A percentile compares a stretch with the other conserved stretches of the same genome.
Evolutionary conservation across 176 grass and related monocot genomes (phyloP).

Genomic region (Hordeum vulgare): MorexV3_pseudomolecules_assembly NC_058523.1:332329387-332329886

Average conservation of each 20-base stretch:
- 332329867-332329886: neutral
- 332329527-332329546: constrained; percentile 73
- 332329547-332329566: constrained; percentile 49
- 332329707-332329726: neutral
- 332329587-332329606: constrained; percentile 48
- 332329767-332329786: constrained; percentile 42
- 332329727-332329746: constrained; percentile 29
- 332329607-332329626: constrained; percentile 52
- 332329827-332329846: constrained; percentile 14
- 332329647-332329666: too few relatives aligned
- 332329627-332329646: constrained; percentile 36
- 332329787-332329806: constrained; percentile 43
- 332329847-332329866: neutral
- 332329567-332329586: constrained; percentile 11
- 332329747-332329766: constrained; percentile 21
- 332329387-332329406: constrained; percentile 36
- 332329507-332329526: constrained; percentile 70
- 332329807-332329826: constrained; percentile 15
- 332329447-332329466: constrained; percentile 76
- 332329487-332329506: constrained; percentile 65
- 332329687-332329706: too few relatives aligned
- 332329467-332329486: constrained; percentile 83
- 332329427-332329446: constrained; percentile 22
- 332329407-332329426: constrained; percentile 15
- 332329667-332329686: too few relatives aligned